Evolutionary conservation across 345 rosid genomes (phyloP).

Genomic region (Salix purpurea): DNA sequence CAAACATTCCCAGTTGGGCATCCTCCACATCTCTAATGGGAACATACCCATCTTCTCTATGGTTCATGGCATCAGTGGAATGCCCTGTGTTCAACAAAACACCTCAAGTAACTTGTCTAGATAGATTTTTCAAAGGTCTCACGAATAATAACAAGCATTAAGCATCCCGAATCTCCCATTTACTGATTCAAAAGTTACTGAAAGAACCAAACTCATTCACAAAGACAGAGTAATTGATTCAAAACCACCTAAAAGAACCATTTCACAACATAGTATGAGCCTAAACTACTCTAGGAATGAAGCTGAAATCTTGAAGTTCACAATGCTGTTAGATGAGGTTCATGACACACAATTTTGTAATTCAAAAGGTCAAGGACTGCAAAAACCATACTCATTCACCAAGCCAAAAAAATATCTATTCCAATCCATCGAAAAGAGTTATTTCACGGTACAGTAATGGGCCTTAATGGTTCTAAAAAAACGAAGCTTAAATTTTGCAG

Average conservation of each 20-base stretch:
- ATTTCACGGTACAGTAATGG: neutral
- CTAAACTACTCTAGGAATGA: neutral
- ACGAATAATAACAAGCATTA: neutral
- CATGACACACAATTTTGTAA: neutral
- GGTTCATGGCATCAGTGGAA: conserved; percentile 33
- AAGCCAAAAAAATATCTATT: neutral
- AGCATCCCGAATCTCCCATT: neutral
- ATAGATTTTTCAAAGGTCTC: neutral
- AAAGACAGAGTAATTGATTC: neutral
- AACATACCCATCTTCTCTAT: conserved; percentile 46
- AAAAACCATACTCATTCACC: neutral
- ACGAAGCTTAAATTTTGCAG: neutral
- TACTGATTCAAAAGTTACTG: neutral
- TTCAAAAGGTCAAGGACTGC: neutral
- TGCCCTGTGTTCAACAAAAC: conserved; percentile 29
- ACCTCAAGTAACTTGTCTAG: conserved; percentile 6
- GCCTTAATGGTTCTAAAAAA: neutral
- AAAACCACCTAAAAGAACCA: neutral
- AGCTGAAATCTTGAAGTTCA: neutral
- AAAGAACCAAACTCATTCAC: neutral
- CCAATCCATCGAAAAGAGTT: neutral
- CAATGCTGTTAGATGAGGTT: neutral
- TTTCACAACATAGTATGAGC: neutral
- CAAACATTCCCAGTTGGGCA: conserved; percentile 53
- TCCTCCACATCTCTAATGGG: conserved; percentile 46